A percentile compares a stretch with the other conserved stretches of the same genome.
phyloP scores from a whole-genome alignment of 176 grass and related monocot genomes.

The Cenchrus purpureus region DNA sequence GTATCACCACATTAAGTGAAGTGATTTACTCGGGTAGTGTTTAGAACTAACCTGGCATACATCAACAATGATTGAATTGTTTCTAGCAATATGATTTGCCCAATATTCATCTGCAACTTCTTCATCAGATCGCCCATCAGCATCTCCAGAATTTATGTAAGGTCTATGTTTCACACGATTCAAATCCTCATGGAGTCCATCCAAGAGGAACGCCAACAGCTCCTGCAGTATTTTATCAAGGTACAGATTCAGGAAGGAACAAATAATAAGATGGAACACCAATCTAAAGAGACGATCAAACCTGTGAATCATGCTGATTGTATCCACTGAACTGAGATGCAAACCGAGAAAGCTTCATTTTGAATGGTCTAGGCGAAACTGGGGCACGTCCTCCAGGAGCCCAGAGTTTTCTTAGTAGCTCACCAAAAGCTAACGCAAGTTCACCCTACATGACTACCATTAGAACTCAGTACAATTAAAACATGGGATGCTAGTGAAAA shows the following conservation, averaged over 20 bases:
- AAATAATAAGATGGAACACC: constrained; percentile 4
- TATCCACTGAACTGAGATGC: constrained; percentile 98
- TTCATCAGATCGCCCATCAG: constrained; percentile 95
- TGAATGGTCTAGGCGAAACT: constrained; percentile 92
- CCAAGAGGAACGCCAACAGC: constrained; percentile 92
- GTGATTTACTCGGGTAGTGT: not conserved
- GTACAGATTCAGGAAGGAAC: constrained; percentile 16
- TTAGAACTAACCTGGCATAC: constrained; percentile 87
- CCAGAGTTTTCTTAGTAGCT: constrained; percentile 96
- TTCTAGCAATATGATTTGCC: constrained; percentile 98
- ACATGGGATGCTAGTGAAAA: constrained; percentile 31
- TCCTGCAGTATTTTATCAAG: constrained; percentile 57
- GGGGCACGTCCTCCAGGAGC: constrained; percentile 82
- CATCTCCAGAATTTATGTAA: constrained; percentile 86
- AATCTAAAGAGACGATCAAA: constrained; percentile 41
- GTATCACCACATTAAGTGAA: not conserved
- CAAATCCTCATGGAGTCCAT: constrained; percentile 98
- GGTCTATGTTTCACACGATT: constrained; percentile 97
- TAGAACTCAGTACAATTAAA: constrained; percentile 75
- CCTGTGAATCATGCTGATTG: constrained; percentile 99
- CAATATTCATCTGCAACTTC: constrained; percentile 97
- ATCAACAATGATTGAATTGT: constrained; percentile 99
- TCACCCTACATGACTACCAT: constrained; percentile 99
- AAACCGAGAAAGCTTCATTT: constrained; percentile 94
- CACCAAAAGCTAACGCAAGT: constrained; percentile 98